Percentiles rank a stretch among this genome's conserved stretches.
Evolutionary conservation across 108 stramenopile species (phyloP).

Genomic region (Fistulifera solaris): DNA sequence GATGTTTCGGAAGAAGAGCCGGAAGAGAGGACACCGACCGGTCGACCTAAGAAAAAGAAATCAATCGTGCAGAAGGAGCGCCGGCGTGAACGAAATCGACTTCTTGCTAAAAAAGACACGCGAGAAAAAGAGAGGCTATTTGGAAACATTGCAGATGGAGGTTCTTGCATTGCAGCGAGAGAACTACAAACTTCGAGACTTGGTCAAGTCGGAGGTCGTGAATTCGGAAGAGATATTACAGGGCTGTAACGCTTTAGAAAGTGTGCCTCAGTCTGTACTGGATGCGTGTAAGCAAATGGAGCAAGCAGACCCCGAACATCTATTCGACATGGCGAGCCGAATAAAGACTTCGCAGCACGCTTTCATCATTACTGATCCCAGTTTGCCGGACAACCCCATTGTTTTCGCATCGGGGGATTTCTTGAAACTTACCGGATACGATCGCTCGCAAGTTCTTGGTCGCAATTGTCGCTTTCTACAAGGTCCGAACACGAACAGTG

Average conservation of each 20-base stretch:
- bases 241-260: slow-evolving; percentile 2
- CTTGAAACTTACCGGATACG: slow-evolving; percentile 87
- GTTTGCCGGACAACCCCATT: slow-evolving; percentile 90
- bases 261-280: slow-evolving; percentile 1
- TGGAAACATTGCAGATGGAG: neutral
- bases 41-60: neutral
- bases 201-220: neutral
- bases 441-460: slow-evolving; percentile 78
- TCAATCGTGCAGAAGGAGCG: slow-evolving; percentile 4
- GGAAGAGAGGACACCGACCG: neutral
- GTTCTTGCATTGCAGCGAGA: slow-evolving; percentile 3
- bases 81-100: slow-evolving; percentile 6
- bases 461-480: slow-evolving; percentile 95
- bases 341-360: slow-evolving; percentile 87
- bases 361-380: slow-evolving; percentile 94
- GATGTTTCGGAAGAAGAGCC: neutral
- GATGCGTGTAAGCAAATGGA: neutral
- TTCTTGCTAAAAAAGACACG: slow-evolving; percentile 7
- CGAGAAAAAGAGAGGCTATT: neutral
- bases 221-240: neutral
- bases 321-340: slow-evolving; percentile 69
- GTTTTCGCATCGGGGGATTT: slow-evolving; percentile 83
- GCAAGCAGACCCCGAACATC: neutral
- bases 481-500: slow-evolving; percentile 76
- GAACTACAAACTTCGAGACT: slow-evolving; percentile 1